Evolutionary conservation across 2,329 filamentous ascomycete species (phyloP).

Genomic region (Penicillium nordicum): DNA sequence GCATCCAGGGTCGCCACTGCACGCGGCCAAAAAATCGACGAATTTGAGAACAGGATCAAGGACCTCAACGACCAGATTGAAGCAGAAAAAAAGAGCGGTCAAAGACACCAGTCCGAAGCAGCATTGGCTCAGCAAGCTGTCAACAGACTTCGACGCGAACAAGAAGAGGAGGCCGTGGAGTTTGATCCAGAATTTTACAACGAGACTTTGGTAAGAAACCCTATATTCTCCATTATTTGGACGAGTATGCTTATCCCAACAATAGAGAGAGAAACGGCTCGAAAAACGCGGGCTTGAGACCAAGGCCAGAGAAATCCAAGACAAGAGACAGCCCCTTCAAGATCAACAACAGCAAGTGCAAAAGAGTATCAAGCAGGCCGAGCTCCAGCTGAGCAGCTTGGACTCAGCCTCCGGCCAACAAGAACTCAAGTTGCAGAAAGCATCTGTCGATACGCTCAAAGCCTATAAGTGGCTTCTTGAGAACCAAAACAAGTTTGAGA

Average conservation of each 20-base stretch:
- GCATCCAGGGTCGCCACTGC: slow-evolving; percentile 51
- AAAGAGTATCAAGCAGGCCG: slow-evolving; percentile 39
- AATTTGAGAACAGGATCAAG: slow-evolving; percentile 36
- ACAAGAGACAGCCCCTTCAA: slow-evolving; percentile 31
- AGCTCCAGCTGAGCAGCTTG: slow-evolving; percentile 56
- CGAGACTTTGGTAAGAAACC: slow-evolving; percentile 62
- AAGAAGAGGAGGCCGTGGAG: slow-evolving; percentile 60
- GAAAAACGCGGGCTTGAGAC: slow-evolving; percentile 34
- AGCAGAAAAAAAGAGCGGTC: slow-evolving; percentile 51
- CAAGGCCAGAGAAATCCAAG: slow-evolving; percentile 43
- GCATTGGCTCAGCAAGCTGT: slow-evolving; percentile 56
- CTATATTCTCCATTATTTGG: background rate
- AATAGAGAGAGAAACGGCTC: slow-evolving; percentile 55
- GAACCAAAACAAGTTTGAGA: slow-evolving; percentile 66
- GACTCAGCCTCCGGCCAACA: slow-evolving; percentile 74
- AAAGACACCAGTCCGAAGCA: slow-evolving; percentile 53
- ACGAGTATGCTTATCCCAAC: slow-evolving; percentile 21
- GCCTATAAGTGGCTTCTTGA: slow-evolving; percentile 81
- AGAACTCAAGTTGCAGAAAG: slow-evolving; percentile 59
- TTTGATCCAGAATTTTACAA: slow-evolving; percentile 72
- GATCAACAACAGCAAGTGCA: slow-evolving; percentile 36
- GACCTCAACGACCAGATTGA: slow-evolving; percentile 43
- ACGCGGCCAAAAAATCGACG: slow-evolving; percentile 42
- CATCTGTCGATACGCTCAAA: slow-evolving; percentile 61
- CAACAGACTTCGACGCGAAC: slow-evolving; percentile 59